Percentiles rank a stretch among this genome's conserved stretches.
These are phyloP conservation scores for Alternaria longipes DNA, from an alignment of 2,329 filamentous ascomycete species.

Conservation along the genomic window DNA sequence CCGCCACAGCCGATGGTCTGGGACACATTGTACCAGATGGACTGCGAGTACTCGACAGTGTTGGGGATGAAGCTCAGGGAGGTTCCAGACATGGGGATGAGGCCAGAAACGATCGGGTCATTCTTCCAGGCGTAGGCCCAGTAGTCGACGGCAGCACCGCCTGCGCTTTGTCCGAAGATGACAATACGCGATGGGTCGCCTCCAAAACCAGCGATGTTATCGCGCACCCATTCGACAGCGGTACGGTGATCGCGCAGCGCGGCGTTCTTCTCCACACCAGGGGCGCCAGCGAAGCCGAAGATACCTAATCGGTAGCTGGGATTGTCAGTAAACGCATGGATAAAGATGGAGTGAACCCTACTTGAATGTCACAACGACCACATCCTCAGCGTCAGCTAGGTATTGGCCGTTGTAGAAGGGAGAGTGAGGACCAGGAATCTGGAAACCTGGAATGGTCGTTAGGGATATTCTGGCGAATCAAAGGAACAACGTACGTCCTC, in stretches of 20 bases:
- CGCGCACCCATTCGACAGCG: conserved; percentile 51
- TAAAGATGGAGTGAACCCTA: conserved; percentile 5
- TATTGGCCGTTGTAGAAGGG: conserved; percentile 42
- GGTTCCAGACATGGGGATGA: conserved; percentile 61
- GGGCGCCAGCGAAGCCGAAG: conserved; percentile 52
- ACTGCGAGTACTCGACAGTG: conserved; percentile 35
- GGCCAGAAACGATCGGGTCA: conserved; percentile 60
- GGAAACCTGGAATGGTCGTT: conserved; percentile 26
- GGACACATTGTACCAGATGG: conserved; percentile 50
- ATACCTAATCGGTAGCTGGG: conserved; percentile 50
- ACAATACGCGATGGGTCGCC: conserved; percentile 52
- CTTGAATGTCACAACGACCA: conserved; percentile 44
- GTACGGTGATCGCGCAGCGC: conserved; percentile 44
- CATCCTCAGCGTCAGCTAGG: conserved; percentile 38
- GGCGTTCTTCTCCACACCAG: conserved; percentile 48
- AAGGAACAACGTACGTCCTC: conserved; percentile 33
- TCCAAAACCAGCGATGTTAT: conserved; percentile 54
- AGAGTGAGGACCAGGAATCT: conserved; percentile 36
- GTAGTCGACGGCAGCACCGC: conserved; percentile 56
- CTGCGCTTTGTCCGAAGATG: conserved; percentile 54
- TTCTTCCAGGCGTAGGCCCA: conserved; percentile 59
- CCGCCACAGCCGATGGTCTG: conserved; percentile 50
- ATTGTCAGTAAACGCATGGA: conserved; percentile 1
- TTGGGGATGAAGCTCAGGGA: conserved; percentile 45
- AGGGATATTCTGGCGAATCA: background rate